Base-by-base conservation (phyloP, 1,139 yeast species). In the Saccharomyces hybrid region DNA sequence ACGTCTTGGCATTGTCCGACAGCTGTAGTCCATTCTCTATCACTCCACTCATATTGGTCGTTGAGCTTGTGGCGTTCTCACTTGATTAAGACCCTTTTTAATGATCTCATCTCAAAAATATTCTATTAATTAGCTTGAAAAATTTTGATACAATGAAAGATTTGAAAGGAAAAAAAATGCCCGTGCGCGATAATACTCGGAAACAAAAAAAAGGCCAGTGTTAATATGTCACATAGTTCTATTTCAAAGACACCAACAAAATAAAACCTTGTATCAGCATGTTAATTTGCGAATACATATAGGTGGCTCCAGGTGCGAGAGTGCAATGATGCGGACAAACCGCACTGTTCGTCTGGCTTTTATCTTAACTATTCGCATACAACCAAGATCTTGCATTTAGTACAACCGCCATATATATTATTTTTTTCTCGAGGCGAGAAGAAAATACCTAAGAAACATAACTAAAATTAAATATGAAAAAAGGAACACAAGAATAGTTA, bases 1-100 rank as follows among this genome's bases (percentile, higher is more conserved):
- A 77, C 51, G 72, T 72, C 55, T 74, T 73, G 0, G 91, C 87
- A 54, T 72, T 72, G 44, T 77, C 78, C 6, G 84, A 75, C 16
- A 79, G 59, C 34, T 62, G 56, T 13, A 61, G 56, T 11, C 46
- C 44, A 38, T 38, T 46, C 1, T 46, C 32, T 28, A 27, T 46
- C 31, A 27, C 9, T 46, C 32, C 48, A 28, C 31, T 46, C 48
- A 46, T 27, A 28, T 28, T 46, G 31, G 32, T 46, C 6, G 32
- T 28, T 27, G 19, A 2, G 9, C 6, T n/a, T 4, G 32, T 46
- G 14, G 14, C 14, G 11, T 38, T 13, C 14, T 38, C 44, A 38
- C 44, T 38, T 16, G 44, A 9, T 16, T 38, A 19, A 16, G 13
- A 16, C 13, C 25, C 13, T 38, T 11, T 38, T 8, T 38, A 38